Evolutionary conservation across 164 flowering plant genomes (phyloP).

Genomic region (Piper betle): DNA sequence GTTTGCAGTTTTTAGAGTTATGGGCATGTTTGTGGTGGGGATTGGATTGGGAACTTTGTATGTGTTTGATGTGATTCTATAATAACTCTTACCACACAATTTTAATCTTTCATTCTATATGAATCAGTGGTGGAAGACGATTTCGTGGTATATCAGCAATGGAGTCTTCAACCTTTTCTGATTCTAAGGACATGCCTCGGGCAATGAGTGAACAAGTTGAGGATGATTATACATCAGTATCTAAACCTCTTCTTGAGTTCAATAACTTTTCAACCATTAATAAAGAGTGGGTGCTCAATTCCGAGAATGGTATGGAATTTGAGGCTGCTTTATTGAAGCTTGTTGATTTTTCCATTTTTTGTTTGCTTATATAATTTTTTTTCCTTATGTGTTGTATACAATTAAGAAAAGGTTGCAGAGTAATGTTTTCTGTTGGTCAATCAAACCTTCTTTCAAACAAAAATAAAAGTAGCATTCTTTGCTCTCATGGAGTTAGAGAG

Average conservation of each 20-base stretch:
- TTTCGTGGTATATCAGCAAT: conserved; percentile 24
- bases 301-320: conserved; percentile 33
- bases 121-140: conserved; percentile 14
- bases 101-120: background rate
- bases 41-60: background rate
- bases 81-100: background rate
- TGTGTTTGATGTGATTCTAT: too few species aligned
- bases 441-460: too few species aligned
- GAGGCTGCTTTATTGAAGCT: background rate
- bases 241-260: conserved; percentile 67
- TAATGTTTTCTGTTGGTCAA: conserved; percentile 69
- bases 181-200: conserved; percentile 23
- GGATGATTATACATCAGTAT: too few species aligned
- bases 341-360: background rate
- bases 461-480: too few species aligned
- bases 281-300: conserved; percentile 68
- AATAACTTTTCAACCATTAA: conserved; percentile 47
- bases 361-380: background rate
- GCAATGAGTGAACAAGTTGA: conserved; percentile 37
- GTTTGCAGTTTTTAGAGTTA: background rate
- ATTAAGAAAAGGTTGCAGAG: conserved; percentile 49
- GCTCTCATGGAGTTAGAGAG: too few species aligned
- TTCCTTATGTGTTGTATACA: background rate
- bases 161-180: conserved; percentile 29
- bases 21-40: background rate